A percentile compares a stretch with the other conserved stretches of the same genome.
phyloP scores from a whole-genome alignment of 768 basidiomycete species.

The Suillus sp. region DNA sequence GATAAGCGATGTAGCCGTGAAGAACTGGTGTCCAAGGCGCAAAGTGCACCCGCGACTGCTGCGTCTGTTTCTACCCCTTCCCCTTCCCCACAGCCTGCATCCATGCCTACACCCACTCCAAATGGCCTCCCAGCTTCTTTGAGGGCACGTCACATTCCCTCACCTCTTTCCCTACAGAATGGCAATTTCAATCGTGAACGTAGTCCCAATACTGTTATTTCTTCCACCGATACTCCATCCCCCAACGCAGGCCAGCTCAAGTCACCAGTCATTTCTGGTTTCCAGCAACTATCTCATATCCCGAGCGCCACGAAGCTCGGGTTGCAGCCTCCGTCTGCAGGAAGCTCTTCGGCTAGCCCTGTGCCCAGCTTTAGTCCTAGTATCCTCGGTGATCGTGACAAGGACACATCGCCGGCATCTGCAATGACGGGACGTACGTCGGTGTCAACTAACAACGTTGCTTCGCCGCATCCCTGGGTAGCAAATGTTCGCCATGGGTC shows the following conservation, averaged over 20 bases:
- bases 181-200: conserved; percentile 13
- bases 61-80: conserved; percentile 4
- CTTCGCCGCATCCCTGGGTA: conserved; percentile 20
- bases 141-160: conserved; percentile 20
- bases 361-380: conserved; percentile 13
- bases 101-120: conserved; percentile 3
- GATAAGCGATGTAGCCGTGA: conserved; percentile 22
- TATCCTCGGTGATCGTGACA: conserved; percentile 22
- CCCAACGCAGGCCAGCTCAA: conserved; percentile 36
- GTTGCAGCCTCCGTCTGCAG: conserved; percentile 2
- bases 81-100: not conserved
- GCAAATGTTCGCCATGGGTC: conserved; percentile 18
- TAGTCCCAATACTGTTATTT: conserved; percentile 11
- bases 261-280: conserved; percentile 41
- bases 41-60: not conserved
- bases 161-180: conserved; percentile 22
- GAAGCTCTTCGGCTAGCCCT: conserved; percentile 19
- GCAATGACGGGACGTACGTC: conserved; percentile 17
- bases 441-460: conserved; percentile 14
- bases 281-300: conserved; percentile 23
- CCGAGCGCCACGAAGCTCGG: conserved; percentile 13
- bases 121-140: conserved; percentile 25
- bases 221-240: conserved; percentile 34
- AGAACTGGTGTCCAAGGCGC: conserved; percentile 23
- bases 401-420: conserved; percentile 20